Conservation (phyloP, 495 filamentous ascomycete species). For the Talaromyces trachyspermus region DNA sequence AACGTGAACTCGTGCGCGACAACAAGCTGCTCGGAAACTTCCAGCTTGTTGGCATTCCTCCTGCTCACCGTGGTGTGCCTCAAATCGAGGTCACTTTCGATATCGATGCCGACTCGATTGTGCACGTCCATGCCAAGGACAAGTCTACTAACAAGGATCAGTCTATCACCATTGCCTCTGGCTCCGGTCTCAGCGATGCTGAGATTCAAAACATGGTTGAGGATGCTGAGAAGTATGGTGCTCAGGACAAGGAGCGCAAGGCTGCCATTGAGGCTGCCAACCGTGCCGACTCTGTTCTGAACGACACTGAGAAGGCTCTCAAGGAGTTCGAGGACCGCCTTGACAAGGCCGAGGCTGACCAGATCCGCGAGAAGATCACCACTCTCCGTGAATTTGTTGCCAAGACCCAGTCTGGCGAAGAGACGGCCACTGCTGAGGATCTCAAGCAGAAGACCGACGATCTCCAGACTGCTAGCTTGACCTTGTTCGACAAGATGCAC, state of each 20-base stretch:
- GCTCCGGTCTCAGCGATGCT: conserved; percentile 89
- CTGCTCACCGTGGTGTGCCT: conserved; percentile 94
- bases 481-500: conserved; percentile 99
- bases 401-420: conserved; percentile 93
- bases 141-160: conserved; percentile 99
- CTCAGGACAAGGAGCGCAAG: conserved; percentile 95
- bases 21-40: conserved; percentile 99
- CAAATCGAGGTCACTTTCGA: conserved; percentile 99
- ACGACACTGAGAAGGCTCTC: conserved; percentile 96
- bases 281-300: conserved; percentile 90
- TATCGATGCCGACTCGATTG: conserved; percentile 98
- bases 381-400: conserved; percentile 81
- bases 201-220: conserved; percentile 97
- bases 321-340: conserved; percentile 94
- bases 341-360: conserved; percentile 90
- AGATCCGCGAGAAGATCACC: conserved; percentile 89
- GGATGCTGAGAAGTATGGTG: conserved; percentile 94
- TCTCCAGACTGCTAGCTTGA: conserved; percentile 90
- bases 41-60: conserved; percentile 97
- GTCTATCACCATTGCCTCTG: conserved; percentile 97
- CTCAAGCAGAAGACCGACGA: conserved; percentile 98
- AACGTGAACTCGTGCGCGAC: conserved; percentile 98
- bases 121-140: conserved; percentile 98
- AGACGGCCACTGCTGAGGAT: conserved; percentile 73
- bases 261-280: conserved; percentile 89